A percentile compares a stretch with the other conserved stretches of the same genome.
Conservation (phyloP, 1,284 basidiomycete species). For the Vanrija humicola region DNA sequence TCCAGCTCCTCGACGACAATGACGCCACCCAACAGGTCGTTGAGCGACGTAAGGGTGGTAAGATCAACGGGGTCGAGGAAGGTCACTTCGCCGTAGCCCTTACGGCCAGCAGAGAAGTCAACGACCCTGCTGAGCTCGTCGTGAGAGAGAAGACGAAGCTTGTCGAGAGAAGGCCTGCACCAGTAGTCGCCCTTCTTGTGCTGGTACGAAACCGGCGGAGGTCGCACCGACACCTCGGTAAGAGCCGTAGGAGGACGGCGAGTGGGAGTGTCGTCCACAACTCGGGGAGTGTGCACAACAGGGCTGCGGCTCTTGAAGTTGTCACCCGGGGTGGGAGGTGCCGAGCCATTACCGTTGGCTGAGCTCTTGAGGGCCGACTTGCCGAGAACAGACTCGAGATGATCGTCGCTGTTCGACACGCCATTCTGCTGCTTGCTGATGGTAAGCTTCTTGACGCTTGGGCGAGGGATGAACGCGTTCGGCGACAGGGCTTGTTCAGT, state of each 20-base stretch:
- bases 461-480: conserved; percentile 63
- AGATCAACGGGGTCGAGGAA: conserved; percentile 92
- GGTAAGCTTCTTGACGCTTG: conserved; percentile 92
- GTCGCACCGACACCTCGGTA: too few relatives aligned
- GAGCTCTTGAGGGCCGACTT: conserved; percentile 38
- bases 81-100: conserved; percentile 83
- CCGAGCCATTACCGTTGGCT: conserved; percentile 48
- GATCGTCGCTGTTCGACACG: conserved; percentile 29
- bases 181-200: conserved; percentile 85
- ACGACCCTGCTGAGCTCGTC: conserved; percentile 65
- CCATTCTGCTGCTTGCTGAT: conserved; percentile 59
- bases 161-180: conserved; percentile 69
- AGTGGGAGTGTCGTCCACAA: conserved; percentile 19
- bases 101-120: conserved; percentile 80
- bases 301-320: conserved; percentile 50
- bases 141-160: conserved; percentile 61
- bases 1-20: conserved; percentile 89
- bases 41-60: conserved; percentile 74
- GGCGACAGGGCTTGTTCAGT: conserved; percentile 55
- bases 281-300: conserved; percentile 47
- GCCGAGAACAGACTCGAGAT: conserved; percentile 44
- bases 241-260: neutral
- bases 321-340: conserved; percentile 38
- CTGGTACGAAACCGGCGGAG: neutral
- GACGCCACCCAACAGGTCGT: conserved; percentile 77